A percentile compares a stretch with the other conserved stretches of the same genome.
phyloP scores from a whole-genome alignment of 2,329 filamentous ascomycete species.

The Hypoxylon sp. region DNA sequence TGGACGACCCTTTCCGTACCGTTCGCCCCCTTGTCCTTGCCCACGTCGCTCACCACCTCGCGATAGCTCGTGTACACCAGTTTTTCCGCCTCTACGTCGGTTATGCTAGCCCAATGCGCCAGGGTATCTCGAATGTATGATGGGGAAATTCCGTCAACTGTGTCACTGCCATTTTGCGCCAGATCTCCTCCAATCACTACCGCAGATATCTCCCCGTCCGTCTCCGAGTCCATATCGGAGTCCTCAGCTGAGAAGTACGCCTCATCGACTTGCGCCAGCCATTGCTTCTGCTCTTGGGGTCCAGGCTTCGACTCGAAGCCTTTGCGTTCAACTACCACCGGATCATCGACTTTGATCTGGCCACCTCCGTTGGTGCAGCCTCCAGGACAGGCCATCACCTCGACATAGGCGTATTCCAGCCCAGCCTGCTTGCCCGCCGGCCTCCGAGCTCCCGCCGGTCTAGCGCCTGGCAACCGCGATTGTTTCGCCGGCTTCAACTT shows the following conservation, averaged over 20 bases:
- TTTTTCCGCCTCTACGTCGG: conserved; percentile 76
- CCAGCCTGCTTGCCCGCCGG: conserved; percentile 62
- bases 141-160: conserved; percentile 75
- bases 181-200: conserved; percentile 46
- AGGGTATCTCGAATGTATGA: conserved; percentile 76
- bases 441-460: conserved; percentile 67
- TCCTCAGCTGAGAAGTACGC: conserved; percentile 87
- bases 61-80: conserved; percentile 89
- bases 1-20: conserved; percentile 88
- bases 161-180: conserved; percentile 51
- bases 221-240: conserved; percentile 49
- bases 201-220: conserved; percentile 6
- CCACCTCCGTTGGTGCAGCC: conserved; percentile 98
- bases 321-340: conserved; percentile 66
- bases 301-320: conserved; percentile 69
- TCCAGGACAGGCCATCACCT: conserved; percentile 99
- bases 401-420: conserved; percentile 88
- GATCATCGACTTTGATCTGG: conserved; percentile 91
- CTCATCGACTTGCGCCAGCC: conserved; percentile 85
- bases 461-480: conserved; percentile 84
- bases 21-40: conserved; percentile 74
- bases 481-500: conserved; percentile 83
- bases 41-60: conserved; percentile 94
- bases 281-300: conserved; percentile 85
- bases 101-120: conserved; percentile 79